Percentiles rank a stretch among this genome's conserved stretches.
phyloP scores from a whole-genome alignment of 805 yeast species.

The Candida stauntonica region DNA sequence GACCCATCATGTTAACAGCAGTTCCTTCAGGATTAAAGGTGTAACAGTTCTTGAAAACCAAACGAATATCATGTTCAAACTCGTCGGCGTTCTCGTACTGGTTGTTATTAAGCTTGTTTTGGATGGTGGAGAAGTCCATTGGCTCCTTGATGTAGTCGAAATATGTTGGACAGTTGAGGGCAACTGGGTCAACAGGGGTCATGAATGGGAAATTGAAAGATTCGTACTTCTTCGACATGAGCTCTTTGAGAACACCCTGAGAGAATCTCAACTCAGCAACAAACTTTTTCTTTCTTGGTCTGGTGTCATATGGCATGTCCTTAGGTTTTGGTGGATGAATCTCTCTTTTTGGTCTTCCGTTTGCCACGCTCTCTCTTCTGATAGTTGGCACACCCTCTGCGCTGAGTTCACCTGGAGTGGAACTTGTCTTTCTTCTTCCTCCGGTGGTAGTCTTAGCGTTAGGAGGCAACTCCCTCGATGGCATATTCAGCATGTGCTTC shows the following conservation, averaged over 20 bases:
- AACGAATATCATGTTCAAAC: conserved; percentile 75
- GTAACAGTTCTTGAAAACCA: conserved; percentile 87
- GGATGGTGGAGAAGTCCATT: conserved; percentile 90
- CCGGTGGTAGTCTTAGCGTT: conserved; percentile 16
- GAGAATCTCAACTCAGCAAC: conserved; percentile 89
- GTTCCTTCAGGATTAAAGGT: conserved; percentile 95
- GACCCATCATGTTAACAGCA: conserved; percentile 94
- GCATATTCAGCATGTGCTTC: conserved; percentile 89
- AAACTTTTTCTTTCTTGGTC: conserved; percentile 88
- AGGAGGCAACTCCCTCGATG: conserved; percentile 49
- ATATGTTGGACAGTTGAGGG: conserved; percentile 88
- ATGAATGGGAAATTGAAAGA: conserved; percentile 85
- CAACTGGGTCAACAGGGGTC: conserved; percentile 93
- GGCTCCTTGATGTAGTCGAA: conserved; percentile 83
- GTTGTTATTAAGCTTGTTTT: conserved; percentile 75
- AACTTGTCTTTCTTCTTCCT: conserved; percentile 21
- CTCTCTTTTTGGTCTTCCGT: conserved; percentile 88
- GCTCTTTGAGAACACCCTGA: conserved; percentile 74
- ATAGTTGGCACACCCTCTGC: conserved; percentile 54
- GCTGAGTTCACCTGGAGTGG: conserved; percentile 30
- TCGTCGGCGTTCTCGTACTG: conserved; percentile 87
- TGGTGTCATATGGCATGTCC: conserved; percentile 84
- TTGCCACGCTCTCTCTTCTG: conserved; percentile 66
- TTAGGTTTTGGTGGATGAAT: conserved; percentile 96
- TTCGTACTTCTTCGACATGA: conserved; percentile 78